Percentiles rank a stretch among this genome's conserved stretches.
Conservation (phyloP, 768 basidiomycete genomes). For the Leccinum imitatum region DNA sequence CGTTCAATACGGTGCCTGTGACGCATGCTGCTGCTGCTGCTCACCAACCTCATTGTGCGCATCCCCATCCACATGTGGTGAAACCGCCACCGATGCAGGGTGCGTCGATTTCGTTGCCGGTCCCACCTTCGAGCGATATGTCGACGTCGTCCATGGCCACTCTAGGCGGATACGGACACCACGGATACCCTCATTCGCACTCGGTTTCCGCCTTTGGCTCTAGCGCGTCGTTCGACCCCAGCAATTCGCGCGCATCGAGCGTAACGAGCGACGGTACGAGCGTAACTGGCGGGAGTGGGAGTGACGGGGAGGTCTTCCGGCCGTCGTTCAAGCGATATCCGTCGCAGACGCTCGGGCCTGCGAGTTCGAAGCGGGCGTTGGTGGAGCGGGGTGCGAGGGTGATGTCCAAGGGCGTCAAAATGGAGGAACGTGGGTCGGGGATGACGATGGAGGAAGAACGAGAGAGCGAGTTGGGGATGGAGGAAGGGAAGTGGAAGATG, state of each 20-base stretch:
- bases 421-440: not conserved
- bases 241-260: conserved; percentile 32
- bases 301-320: conserved; percentile 36
- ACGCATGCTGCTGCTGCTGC: conserved; percentile 2
- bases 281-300: conserved; percentile 31
- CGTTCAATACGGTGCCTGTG: conserved; percentile 33
- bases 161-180: conserved; percentile 2
- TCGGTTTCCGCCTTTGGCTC: conserved; percentile 6
- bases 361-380: conserved; percentile 51
- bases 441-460: not conserved
- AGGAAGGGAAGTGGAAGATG: not conserved
- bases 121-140: conserved; percentile 15
- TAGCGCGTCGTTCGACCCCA: conserved; percentile 19
- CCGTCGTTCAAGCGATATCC: conserved; percentile 75
- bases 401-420: conserved; percentile 15
- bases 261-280: conserved; percentile 31
- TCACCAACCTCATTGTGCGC: not conserved
- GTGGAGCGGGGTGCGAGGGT: conserved; percentile 30
- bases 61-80: conserved; percentile 3
- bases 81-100: conserved; percentile 30
- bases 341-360: conserved; percentile 69
- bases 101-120: conserved; percentile 35
- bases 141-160: conserved; percentile 13
- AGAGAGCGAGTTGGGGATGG: not conserved
- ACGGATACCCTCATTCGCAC: conserved; percentile 2